Evolutionary conservation across 768 basidiomycete genomes (phyloP).

Genomic region (Sarcomyxa edulis): DNA sequence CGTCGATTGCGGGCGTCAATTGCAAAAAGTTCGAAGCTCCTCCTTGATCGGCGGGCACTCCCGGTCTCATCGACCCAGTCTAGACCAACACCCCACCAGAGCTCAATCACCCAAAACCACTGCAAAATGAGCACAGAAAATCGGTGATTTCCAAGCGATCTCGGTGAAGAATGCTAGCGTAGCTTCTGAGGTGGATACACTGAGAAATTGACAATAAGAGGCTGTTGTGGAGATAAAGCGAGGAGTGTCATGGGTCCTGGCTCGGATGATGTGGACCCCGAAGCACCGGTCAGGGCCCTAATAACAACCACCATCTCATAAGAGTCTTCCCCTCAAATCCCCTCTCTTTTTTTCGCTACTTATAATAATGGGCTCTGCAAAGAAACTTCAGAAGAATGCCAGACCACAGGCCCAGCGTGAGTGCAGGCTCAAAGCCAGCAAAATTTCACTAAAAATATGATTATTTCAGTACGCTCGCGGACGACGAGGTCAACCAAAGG

Average conservation of each 20-base stretch:
- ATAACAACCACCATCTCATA: conserved; percentile 4
- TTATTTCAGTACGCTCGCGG: conserved; percentile 43
- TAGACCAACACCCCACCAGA: too few relatives aligned
- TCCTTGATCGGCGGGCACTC: too few relatives aligned
- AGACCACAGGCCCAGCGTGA: conserved; percentile 15
- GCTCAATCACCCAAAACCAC: too few relatives aligned
- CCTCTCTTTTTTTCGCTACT: neutral
- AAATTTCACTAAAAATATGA: neutral
- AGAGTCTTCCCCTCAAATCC: conserved; percentile 2
- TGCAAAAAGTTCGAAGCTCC: too few relatives aligned
- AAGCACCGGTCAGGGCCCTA: neutral
- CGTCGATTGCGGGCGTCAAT: too few relatives aligned
- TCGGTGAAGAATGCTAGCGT: too few relatives aligned
- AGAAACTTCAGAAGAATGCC: conserved; percentile 12
- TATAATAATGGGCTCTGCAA: conserved; percentile 16
- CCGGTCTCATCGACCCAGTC: too few relatives aligned
- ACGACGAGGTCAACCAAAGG: conserved; percentile 54
- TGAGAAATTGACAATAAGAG: too few relatives aligned
- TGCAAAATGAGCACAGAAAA: too few relatives aligned
- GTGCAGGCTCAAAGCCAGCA: neutral
- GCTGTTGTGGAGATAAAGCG: too few relatives aligned
- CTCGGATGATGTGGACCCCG: conserved; percentile 8
- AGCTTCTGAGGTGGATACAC: too few relatives aligned
- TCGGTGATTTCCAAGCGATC: too few relatives aligned
- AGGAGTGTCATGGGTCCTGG: conserved; percentile 10